Base-by-base conservation (phyloP, 441 rosid species). In the Erodium moschatum region DNA sequence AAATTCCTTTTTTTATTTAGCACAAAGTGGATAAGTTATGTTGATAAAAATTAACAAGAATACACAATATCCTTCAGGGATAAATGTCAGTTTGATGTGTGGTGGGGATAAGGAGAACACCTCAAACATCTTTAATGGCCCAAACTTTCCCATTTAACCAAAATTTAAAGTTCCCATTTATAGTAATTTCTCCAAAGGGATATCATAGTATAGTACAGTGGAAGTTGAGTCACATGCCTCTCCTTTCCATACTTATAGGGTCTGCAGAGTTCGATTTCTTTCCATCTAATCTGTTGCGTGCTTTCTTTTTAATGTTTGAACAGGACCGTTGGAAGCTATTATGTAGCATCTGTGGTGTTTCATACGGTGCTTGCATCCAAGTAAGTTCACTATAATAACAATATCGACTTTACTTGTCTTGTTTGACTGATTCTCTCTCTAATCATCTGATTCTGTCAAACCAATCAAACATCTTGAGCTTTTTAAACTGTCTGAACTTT, bases 301-400 rank as follows among this genome's bases (percentile, higher is more conserved):
- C 9, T 66, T 74, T 77, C 66, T 75, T 40, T 40, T 40, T 40
- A 40, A 40, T 44, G 79, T 29, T 48, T 48, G 3, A 69, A 73
- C 85, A 94, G 99, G 99, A 91, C 77, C 97, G 97, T 40, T 94
- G 97, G 99, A 94, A 94, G 80, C 83, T 94, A 70, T 72, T 91
- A 69, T 94, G 99, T 74, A 94, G 90, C 84, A 91, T 94, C 60
- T 94, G 99, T 29, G 85, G 94, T 5, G 97, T 94, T 50, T 83
- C 93, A 72, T 94, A 91, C 83, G 99, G 97, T 50, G 97, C 99
- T 72, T 94, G 97, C 77, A 94, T 94, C 73, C 99, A 94, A 71
- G 98, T 89, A 84, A 85, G 91, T 67, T 70, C 58, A 21, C 48
- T 29, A 58, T 69, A 15, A 13, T n/a, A 3, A 48, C 6, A 48